A percentile compares a stretch with the other conserved stretches of the same genome.
Evolutionary conservation across 2,329 filamentous ascomycete species (phyloP).

Genomic region (Aspergillus brunneoviolaceus): DNA sequence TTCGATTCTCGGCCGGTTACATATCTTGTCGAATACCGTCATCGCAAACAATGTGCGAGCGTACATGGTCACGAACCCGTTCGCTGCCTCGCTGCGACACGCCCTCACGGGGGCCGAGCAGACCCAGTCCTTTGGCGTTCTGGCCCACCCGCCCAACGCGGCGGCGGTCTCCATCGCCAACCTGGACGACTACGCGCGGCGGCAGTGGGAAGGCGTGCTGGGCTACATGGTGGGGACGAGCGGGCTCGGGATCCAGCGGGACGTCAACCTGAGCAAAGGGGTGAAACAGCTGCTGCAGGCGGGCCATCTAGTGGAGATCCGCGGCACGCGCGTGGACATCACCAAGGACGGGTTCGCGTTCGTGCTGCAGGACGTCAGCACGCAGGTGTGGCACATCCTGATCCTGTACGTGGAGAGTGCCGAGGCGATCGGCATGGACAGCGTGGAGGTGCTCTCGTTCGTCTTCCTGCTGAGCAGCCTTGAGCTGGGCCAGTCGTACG

Average conservation of each 20-base stretch:
- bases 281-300: slow-evolving; percentile 82
- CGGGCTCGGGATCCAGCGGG: slow-evolving; percentile 49
- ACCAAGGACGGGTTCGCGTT: slow-evolving; percentile 95
- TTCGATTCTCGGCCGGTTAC: slow-evolving; percentile 76
- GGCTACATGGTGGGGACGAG: slow-evolving; percentile 80
- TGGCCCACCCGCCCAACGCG: slow-evolving; percentile 64
- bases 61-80: slow-evolving; percentile 76
- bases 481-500: slow-evolving; percentile 88
- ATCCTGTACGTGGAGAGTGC: slow-evolving; percentile 90
- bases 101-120: slow-evolving; percentile 84
- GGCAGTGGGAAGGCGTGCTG: slow-evolving; percentile 92
- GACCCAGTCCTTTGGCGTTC: slow-evolving; percentile 87
- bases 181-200: slow-evolving; percentile 80
- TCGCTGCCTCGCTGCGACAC: slow-evolving; percentile 77
- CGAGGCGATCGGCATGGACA: slow-evolving; percentile 72
- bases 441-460: slow-evolving; percentile 92
- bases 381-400: slow-evolving; percentile 93
- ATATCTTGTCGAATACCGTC: slow-evolving; percentile 71
- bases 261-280: slow-evolving; percentile 63
- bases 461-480: slow-evolving; percentile 93
- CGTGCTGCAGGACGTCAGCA: slow-evolving; percentile 89
- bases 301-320: slow-evolving; percentile 73
- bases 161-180: slow-evolving; percentile 66
- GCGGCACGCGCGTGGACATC: slow-evolving; percentile 63
- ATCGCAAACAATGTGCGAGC: slow-evolving; percentile 64